phyloP scores from a whole-genome alignment of 2,329 filamentous ascomycete genomes.

The Colletotrichum orchidophilum region DNA sequence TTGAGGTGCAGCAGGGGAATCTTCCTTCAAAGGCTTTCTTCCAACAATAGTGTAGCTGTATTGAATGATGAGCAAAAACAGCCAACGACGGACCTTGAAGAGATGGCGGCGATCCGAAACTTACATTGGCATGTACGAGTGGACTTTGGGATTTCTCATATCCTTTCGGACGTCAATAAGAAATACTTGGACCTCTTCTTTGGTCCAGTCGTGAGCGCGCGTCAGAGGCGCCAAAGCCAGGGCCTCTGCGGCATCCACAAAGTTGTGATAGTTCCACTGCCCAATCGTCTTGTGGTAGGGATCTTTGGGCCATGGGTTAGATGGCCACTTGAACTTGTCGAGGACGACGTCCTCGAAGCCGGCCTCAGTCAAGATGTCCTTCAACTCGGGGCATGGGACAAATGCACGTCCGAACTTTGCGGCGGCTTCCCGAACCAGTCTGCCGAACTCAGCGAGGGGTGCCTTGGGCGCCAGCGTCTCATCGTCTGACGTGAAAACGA shows the following conservation, averaged over 20 bases:
- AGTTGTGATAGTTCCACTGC: conserved; percentile 36
- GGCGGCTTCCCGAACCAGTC: conserved; percentile 14
- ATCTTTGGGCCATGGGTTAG: conserved; percentile 44
- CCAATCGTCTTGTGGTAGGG: conserved; percentile 43
- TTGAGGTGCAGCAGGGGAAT: not conserved
- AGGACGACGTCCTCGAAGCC: conserved; percentile 45
- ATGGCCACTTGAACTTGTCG: conserved; percentile 41
- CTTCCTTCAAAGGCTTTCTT: not conserved
- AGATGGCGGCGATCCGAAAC: conserved; percentile 1
- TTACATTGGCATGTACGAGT: conserved; percentile 43
- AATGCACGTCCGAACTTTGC: conserved; percentile 39
- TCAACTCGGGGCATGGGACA: conserved; percentile 34
- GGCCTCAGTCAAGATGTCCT: conserved; percentile 36
- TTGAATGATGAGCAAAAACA: not conserved
- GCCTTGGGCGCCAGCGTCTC: conserved; percentile 40
- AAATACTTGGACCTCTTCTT: conserved; percentile 42
- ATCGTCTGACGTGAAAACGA: conserved; percentile 51
- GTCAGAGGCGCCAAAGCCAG: conserved; percentile 46
- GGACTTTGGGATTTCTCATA: conserved; percentile 40
- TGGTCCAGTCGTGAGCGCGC: conserved; percentile 40
- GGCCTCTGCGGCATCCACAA: conserved; percentile 44
- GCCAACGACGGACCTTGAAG: no score
- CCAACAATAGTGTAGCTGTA: not conserved
- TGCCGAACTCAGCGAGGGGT: conserved; percentile 36
- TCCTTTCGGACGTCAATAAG: conserved; percentile 43